These are phyloP conservation scores for Colletotrichum liriopes DNA, from an alignment of 2,329 filamentous ascomycete species.

Conservation along the genomic window DNA sequence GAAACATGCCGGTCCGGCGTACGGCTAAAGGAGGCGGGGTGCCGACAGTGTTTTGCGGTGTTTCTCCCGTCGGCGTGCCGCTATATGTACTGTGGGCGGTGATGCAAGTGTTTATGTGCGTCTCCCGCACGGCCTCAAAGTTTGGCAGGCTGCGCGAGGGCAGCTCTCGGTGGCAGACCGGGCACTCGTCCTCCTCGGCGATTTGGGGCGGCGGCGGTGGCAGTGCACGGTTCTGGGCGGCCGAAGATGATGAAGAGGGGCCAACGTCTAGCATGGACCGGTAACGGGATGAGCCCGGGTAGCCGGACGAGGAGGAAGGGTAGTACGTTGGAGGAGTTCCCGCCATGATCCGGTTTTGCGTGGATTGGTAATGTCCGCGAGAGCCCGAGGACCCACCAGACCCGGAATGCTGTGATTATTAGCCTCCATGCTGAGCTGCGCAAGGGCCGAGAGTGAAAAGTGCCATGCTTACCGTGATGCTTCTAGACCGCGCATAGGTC, in stretches of 20 bases:
- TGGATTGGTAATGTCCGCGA: slow-evolving; percentile 53
- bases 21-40: slow-evolving; percentile 53
- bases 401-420: slow-evolving; percentile 46
- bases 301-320: slow-evolving; percentile 46
- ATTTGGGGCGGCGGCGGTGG: slow-evolving; percentile 65
- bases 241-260: slow-evolving; percentile 54
- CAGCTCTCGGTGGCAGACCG: slow-evolving; percentile 81
- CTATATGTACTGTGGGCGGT: slow-evolving; percentile 67
- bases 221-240: slow-evolving; percentile 55
- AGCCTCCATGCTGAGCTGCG: slow-evolving; percentile 31
- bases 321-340: slow-evolving; percentile 57
- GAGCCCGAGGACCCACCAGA: slow-evolving; percentile 45
- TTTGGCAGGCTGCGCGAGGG: slow-evolving; percentile 70
- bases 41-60: slow-evolving; percentile 42
- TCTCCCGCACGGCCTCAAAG: slow-evolving; percentile 69
- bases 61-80: slow-evolving; percentile 49
- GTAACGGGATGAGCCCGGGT: slow-evolving; percentile 45
- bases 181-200: slow-evolving; percentile 84
- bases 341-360: slow-evolving; percentile 58
- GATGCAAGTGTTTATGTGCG: slow-evolving; percentile 74
- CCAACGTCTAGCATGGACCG: slow-evolving; percentile 54
- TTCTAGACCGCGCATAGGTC: slow-evolving; percentile 48
- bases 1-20: slow-evolving; percentile 73
- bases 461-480: slow-evolving; percentile 28
- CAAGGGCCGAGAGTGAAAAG: background rate